Base-by-base conservation (phyloP, 2,329 filamentous ascomycete species). In the Fusarium miscanthi region DNA sequence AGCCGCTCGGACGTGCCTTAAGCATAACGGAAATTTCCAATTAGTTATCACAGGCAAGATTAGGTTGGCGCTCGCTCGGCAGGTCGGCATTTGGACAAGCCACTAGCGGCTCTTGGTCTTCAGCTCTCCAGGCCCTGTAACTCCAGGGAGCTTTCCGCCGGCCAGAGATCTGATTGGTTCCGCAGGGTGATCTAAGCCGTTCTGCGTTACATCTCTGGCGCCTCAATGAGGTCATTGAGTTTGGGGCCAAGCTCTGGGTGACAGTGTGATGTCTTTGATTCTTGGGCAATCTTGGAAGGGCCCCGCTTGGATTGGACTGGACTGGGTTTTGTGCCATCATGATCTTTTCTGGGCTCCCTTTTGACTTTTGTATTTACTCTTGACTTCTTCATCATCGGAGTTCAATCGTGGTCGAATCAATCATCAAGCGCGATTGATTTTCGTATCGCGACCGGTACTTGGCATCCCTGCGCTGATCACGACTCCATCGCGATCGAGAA, bases 51-150 rank as follows among this genome's bases (percentile, higher is more conserved):
- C 19, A 25, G 12, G 33, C 38, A 61, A 59, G 65, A 64, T 64
- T 65, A 56, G 59, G 49, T 59, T 66, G 43, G 49, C 30, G 30
- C 30, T 31, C 66, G 25, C 46, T 67, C 70, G 70, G 70, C 66
- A 71, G 38, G 33, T 67, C 70, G 70, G 70, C 70, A 73, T 40
- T 41, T 48, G 57, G 66, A 66, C 61, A 51, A 71, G 66, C 57
- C 66, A 64, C 35, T 73, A 73, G 70, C 62, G 70, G 60, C 46
- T 70, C 70, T 70, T 73, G 60, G 70, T 56, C 30, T 60, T 73
- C 70, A 73, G 70, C 70, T 73, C 48, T 40, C n/a, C 58, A 63
- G 51, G 70, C 62, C 45, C 43, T 37, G 52, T 21, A 68, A 21
- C 37, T 46, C 49, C 53, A 58, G 41, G 41, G 43, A 27, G 23